Conservation (phyloP, 2,329 filamentous ascomycete genomes). For the Onygenales sp. region DNA sequence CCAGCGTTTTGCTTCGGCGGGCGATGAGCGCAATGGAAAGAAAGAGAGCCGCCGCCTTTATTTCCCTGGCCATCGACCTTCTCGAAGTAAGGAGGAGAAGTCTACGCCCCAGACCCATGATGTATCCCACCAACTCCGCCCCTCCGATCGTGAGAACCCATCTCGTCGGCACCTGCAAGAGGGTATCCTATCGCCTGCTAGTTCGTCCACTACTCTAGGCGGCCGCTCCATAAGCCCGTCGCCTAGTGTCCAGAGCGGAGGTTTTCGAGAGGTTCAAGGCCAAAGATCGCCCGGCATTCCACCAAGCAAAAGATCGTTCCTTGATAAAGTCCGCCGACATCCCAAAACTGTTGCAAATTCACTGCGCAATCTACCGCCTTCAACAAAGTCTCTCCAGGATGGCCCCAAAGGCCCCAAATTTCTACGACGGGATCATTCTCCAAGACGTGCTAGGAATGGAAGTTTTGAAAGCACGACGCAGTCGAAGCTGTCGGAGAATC, state of each 20-base stretch:
- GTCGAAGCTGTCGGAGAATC: conserved; percentile 17
- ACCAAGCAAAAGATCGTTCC: conserved; percentile 38
- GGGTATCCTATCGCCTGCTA: conserved; percentile 11
- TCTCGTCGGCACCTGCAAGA: conserved; percentile 38
- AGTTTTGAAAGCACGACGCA: conserved; percentile 23
- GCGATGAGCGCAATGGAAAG: conserved; percentile 27
- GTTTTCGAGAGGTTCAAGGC: conserved; percentile 37
- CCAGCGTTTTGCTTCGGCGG: conserved; percentile 38
- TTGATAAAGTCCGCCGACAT: conserved; percentile 44
- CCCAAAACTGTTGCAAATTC: conserved; percentile 34
- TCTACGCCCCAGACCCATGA: conserved; percentile 8
- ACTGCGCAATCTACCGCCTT: conserved; percentile 22
- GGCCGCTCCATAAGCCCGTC: conserved; percentile 71
- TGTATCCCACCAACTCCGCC: background rate
- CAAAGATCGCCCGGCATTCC: conserved; percentile 29
- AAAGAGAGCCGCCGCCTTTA: conserved; percentile 41
- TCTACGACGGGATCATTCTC: conserved; percentile 24
- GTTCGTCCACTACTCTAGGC: conserved; percentile 38
- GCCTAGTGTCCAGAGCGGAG: conserved; percentile 59
- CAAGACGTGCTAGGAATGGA: conserved; percentile 24
- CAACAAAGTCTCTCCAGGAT: conserved; percentile 21
- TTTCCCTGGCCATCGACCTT: conserved; percentile 38
- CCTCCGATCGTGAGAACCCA: conserved; percentile 23
- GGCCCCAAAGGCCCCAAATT: conserved; percentile 17
- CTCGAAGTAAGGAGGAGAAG: conserved; percentile 50